phyloP scores from a whole-genome alignment of 805 yeast species.

The Metschnikowia santaceciliae region DNA sequence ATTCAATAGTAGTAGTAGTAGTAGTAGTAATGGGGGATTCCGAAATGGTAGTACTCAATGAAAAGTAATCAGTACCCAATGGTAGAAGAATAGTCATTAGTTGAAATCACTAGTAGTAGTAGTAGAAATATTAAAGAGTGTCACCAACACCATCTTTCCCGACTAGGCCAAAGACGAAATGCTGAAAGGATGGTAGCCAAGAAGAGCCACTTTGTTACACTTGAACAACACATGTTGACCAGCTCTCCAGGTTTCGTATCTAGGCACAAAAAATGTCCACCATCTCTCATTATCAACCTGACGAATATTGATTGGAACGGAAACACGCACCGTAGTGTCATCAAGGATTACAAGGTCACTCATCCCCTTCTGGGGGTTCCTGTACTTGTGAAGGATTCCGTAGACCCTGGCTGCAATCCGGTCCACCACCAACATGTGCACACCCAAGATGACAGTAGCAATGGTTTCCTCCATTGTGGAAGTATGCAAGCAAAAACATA shows the following conservation, averaged over 20 bases:
- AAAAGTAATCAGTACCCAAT: too few relatives aligned
- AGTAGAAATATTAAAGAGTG: too few relatives aligned
- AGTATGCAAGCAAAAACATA: slow-evolving; percentile 39
- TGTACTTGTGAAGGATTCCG: slow-evolving; percentile 28
- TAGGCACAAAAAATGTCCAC: slow-evolving; percentile 30
- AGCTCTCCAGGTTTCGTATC: slow-evolving; percentile 42
- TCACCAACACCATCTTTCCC: slow-evolving; percentile 38
- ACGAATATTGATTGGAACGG: slow-evolving; percentile 30
- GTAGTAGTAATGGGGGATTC: too few relatives aligned
- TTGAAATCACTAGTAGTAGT: too few relatives aligned
- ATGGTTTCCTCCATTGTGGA: slow-evolving; percentile 36
- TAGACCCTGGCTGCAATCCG: slow-evolving; percentile 30
- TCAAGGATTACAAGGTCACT: slow-evolving; percentile 39
- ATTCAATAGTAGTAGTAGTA: too few relatives aligned
- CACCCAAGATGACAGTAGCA: slow-evolving; percentile 35
- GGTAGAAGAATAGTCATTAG: too few relatives aligned
- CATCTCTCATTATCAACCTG: slow-evolving; percentile 20
- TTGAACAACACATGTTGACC: slow-evolving; percentile 45
- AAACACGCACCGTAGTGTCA: slow-evolving; percentile 36
- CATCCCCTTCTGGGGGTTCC: slow-evolving; percentile 36
- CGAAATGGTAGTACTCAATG: too few relatives aligned
- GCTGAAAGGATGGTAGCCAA: slow-evolving; percentile 48
- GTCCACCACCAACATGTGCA: slow-evolving; percentile 42
- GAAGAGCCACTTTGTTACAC: slow-evolving; percentile 32
- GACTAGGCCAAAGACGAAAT: slow-evolving; percentile 37